These are phyloP conservation scores for Verruconis gallopava DNA, from an alignment of 2,329 filamentous ascomycete genomes.

Conservation along the genomic window DNA sequence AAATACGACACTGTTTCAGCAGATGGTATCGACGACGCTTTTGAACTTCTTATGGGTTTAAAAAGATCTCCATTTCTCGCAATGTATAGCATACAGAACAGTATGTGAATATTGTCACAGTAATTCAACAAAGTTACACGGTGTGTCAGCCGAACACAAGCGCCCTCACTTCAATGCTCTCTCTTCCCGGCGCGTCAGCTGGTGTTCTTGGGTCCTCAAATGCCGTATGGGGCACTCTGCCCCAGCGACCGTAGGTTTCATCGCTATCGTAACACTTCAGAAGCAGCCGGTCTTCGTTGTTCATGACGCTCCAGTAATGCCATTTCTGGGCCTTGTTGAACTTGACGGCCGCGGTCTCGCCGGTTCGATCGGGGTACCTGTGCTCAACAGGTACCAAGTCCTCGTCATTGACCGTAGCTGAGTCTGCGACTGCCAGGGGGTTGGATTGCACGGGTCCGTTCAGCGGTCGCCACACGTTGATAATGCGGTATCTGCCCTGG, in stretches of 20 bases:
- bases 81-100: too few species aligned
- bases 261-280: constrained; percentile 69
- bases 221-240: constrained; percentile 36
- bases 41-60: too few species aligned
- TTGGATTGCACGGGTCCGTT: constrained; percentile 44
- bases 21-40: too few species aligned
- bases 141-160: constrained; percentile 67
- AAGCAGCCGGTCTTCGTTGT: constrained; percentile 55
- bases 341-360: constrained; percentile 60
- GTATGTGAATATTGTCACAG: too few species aligned
- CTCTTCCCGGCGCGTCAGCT: constrained; percentile 54
- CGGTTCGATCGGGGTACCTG: constrained; percentile 55
- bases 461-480: constrained; percentile 71
- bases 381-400: constrained; percentile 64
- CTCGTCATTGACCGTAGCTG: constrained; percentile 39
- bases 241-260: constrained; percentile 23
- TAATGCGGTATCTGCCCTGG: constrained; percentile 59
- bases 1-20: too few species aligned
- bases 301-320: constrained; percentile 74
- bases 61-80: too few species aligned
- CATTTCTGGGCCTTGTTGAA: constrained; percentile 53
- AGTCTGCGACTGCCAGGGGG: constrained; percentile 46
- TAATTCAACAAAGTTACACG: too few species aligned
- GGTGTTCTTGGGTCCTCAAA: constrained; percentile 65
- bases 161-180: constrained; percentile 82